Evolutionary conservation across 345 rosid species (phyloP).

Genomic region (Cardamine resedifolia): DNA sequence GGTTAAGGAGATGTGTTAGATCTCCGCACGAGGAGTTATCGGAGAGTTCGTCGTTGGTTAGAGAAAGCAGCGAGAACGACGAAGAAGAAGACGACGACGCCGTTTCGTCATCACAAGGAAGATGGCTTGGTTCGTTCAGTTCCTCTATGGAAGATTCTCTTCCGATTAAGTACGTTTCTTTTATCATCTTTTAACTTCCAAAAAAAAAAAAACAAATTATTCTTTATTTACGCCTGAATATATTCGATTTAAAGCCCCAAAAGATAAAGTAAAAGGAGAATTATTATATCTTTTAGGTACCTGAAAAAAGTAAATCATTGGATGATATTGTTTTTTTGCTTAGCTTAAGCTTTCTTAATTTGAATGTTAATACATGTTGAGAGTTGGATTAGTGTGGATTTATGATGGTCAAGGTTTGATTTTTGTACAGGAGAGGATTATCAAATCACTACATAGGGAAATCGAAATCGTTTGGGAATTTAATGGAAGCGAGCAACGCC

Average conservation of each 20-base stretch:
- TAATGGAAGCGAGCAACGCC: constrained; percentile 48
- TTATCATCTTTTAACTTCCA: neutral
- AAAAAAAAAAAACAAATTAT: neutral
- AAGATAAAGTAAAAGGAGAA: no score
- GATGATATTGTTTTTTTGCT: neutral
- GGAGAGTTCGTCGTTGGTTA: constrained; percentile 64
- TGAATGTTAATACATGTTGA: neutral
- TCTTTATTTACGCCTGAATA: neutral
- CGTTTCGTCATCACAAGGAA: constrained; percentile 37
- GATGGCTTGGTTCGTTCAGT: constrained; percentile 35
- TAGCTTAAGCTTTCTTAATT: neutral
- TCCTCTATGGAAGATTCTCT: constrained; percentile 62
- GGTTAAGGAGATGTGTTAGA: constrained; percentile 29
- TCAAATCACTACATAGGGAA: constrained; percentile 77
- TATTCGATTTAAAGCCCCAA: neutral
- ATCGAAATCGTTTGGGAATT: constrained; percentile 76
- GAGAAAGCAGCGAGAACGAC: constrained; percentile 47
- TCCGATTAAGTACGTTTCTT: constrained; percentile 56
- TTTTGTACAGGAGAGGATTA: constrained; percentile 58
- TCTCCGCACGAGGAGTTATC: constrained; percentile 35
- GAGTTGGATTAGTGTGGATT: neutral
- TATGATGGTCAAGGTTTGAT: neutral
- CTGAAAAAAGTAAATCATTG: neutral
- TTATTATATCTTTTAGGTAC: neutral
- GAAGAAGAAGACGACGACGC: constrained; percentile 41